A percentile compares a stretch with the other conserved stretches of the same genome.
phyloP scores from a whole-genome alignment of 495 filamentous ascomycete species.

The Barbatosphaeria neglecta region DNA sequence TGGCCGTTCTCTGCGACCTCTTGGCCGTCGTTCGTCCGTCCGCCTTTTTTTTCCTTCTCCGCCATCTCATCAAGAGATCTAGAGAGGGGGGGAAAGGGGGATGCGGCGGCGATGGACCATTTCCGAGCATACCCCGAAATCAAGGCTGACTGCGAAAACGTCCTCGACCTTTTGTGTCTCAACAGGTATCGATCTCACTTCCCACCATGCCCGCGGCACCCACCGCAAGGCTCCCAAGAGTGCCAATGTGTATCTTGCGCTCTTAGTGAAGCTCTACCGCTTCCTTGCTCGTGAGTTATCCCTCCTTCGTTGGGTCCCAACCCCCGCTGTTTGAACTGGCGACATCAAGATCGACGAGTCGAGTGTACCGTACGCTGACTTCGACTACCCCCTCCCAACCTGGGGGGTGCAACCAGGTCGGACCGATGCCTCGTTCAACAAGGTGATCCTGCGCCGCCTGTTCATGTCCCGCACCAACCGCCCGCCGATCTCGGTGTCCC shows the following conservation, averaged over 20 bases:
- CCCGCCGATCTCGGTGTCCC: constrained; percentile 84
- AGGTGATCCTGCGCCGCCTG: constrained; percentile 87
- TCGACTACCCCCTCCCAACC: not conserved
- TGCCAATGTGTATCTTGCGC: constrained; percentile 95
- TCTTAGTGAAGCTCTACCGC: constrained; percentile 97
- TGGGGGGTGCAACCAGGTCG: constrained; percentile 46
- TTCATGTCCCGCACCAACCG: constrained; percentile 97
- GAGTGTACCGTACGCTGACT: not conserved
- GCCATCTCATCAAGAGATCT: too few relatives aligned
- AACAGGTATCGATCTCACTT: constrained; percentile 59
- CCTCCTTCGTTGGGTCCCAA: too few relatives aligned
- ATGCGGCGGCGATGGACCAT: not conserved
- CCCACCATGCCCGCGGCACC: constrained; percentile 75
- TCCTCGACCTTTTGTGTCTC: constrained; percentile 23
- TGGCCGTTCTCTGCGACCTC: not conserved
- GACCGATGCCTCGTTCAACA: constrained; percentile 95
- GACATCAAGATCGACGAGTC: not conserved
- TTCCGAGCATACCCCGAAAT: constrained; percentile 36
- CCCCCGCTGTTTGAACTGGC: not conserved
- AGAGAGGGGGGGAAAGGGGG: too few relatives aligned
- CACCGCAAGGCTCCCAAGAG: constrained; percentile 94
- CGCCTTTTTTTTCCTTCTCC: too few relatives aligned
- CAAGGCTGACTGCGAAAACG: constrained; percentile 37
- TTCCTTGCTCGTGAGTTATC: constrained; percentile 83
- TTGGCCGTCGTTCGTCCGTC: too few relatives aligned